Percentiles rank a stretch among this genome's conserved stretches.
phyloP scores from a whole-genome alignment of 2,329 filamentous ascomycete species.

The Bipolaris zeicola region DNA sequence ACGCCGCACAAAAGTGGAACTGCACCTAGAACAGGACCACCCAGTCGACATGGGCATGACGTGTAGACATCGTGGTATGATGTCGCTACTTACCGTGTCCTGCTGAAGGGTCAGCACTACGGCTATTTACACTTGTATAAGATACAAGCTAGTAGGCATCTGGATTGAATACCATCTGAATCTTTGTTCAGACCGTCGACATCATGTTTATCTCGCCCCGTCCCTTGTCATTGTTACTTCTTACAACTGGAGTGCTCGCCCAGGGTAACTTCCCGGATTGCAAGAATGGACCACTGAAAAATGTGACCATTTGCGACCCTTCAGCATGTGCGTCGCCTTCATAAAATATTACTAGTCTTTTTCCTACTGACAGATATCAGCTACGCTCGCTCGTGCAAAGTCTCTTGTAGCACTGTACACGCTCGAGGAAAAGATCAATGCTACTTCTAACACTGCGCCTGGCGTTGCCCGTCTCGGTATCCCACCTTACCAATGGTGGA shows the following conservation, averaged over 20 bases:
- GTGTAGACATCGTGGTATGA: conserved; percentile 13
- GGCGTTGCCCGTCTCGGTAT: conserved; percentile 60
- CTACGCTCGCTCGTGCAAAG: conserved; percentile 32
- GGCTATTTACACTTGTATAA: conserved; percentile 29
- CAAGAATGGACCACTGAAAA: conserved; percentile 56
- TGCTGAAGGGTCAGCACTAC: conserved; percentile 10
- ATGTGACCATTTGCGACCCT: conserved; percentile 59
- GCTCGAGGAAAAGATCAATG: conserved; percentile 57
- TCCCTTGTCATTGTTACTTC: conserved; percentile 15
- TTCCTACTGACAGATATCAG: conserved; percentile 11
- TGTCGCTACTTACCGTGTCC: conserved; percentile 5
- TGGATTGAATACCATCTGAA: not conserved
- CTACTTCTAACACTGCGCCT: conserved; percentile 54
- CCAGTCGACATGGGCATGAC: conserved; percentile 16
- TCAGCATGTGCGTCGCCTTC: conserved; percentile 37
- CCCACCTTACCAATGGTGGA: conserved; percentile 60
- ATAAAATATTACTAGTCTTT: not conserved
- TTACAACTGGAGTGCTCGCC: conserved; percentile 23
- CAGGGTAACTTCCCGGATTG: conserved; percentile 56
- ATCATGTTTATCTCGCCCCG: conserved; percentile 19
- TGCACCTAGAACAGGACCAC: conserved; percentile 7
- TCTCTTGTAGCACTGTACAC: conserved; percentile 35
- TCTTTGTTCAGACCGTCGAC: not conserved
- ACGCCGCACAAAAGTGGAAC: conserved; percentile 8
- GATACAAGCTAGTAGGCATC: not conserved